Evolutionary conservation across 2,329 filamentous ascomycete genomes (phyloP).

Genomic region (Orbilia blumenaviensis): DNA sequence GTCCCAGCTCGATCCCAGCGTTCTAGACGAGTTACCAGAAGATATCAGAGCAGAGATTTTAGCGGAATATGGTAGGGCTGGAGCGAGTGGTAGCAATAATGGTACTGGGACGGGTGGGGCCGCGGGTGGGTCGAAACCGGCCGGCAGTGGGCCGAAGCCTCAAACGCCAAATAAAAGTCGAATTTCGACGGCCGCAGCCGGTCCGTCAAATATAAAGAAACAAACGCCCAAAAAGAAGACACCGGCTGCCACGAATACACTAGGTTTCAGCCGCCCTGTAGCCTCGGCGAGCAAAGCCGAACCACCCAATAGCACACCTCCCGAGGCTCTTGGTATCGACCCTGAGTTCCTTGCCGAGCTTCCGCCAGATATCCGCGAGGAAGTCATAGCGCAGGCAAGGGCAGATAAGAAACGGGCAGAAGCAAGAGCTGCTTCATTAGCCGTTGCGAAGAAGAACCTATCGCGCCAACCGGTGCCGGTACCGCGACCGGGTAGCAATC

Average conservation of each 20-base stretch:
- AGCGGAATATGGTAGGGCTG: slow-evolving; percentile 69
- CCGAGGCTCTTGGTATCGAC: slow-evolving; percentile 42
- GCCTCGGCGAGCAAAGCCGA: slow-evolving; percentile 68
- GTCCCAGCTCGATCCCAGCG: slow-evolving; percentile 84
- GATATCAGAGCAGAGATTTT: slow-evolving; percentile 87
- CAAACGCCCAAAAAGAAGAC: slow-evolving; percentile 75
- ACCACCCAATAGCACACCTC: slow-evolving; percentile 12
- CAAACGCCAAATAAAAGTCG: slow-evolving; percentile 70
- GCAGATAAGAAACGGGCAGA: slow-evolving; percentile 53
- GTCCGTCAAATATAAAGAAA: slow-evolving; percentile 66
- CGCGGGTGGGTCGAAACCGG: slow-evolving; percentile 59
- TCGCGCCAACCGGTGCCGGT: slow-evolving; percentile 18
- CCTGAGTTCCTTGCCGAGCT: slow-evolving; percentile 78
- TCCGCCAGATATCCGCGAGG: slow-evolving; percentile 79
- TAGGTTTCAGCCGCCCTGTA: slow-evolving; percentile 71
- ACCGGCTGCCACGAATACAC: slow-evolving; percentile 65
- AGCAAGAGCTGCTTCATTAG: slow-evolving; percentile 69
- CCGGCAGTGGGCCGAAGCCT: slow-evolving; percentile 57
- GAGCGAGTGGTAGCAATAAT: not conserved
- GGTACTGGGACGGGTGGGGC: slow-evolving; percentile 31
- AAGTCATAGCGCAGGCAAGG: slow-evolving; percentile 70
- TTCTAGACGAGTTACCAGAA: slow-evolving; percentile 81
- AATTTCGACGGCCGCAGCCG: slow-evolving; percentile 59
- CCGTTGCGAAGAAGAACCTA: slow-evolving; percentile 63
- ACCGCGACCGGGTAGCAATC: not conserved